phyloP scores from a whole-genome alignment of 2,329 filamentous ascomycete genomes.

The Fusarium domesticum region DNA sequence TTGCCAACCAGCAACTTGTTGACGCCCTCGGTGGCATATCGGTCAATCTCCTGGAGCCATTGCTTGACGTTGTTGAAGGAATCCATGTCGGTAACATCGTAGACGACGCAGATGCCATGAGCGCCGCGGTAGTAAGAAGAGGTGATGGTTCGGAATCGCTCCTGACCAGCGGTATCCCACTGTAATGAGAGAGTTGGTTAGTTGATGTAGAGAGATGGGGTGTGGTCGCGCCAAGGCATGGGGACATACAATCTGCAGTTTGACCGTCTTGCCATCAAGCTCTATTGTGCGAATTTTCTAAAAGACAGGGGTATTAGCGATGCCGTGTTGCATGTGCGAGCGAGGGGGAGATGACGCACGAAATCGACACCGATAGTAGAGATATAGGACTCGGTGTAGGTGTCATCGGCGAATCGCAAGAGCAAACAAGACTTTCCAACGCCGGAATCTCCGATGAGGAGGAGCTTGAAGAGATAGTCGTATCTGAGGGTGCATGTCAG shows the following conservation, averaged over 20 bases:
- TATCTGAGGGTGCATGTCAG: constrained; percentile 63
- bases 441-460: constrained; percentile 99
- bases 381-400: constrained; percentile 99
- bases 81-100: constrained; percentile 99
- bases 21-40: constrained; percentile 97
- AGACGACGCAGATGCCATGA: constrained; percentile 98
- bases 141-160: constrained; percentile 99
- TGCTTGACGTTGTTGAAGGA: constrained; percentile 99
- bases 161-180: constrained; percentile 99
- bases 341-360: constrained; percentile 55
- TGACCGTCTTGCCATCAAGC: constrained; percentile 98
- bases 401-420: constrained; percentile 96
- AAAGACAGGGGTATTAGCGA: constrained; percentile 15
- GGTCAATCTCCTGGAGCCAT: constrained; percentile 99
- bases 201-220: neutral
- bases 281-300: constrained; percentile 99
- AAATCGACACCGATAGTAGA: constrained; percentile 99
- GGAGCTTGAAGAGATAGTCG: constrained; percentile 99
- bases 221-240: neutral
- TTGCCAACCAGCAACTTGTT: constrained; percentile 99
- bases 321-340: constrained; percentile 3
- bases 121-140: constrained; percentile 99
- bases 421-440: constrained; percentile 99
- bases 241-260: constrained; percentile 90
- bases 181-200: constrained; percentile 38